Evolutionary conservation across 2,329 filamentous ascomycete genomes (phyloP).

Genomic region (Aspergillus niger): DNA sequence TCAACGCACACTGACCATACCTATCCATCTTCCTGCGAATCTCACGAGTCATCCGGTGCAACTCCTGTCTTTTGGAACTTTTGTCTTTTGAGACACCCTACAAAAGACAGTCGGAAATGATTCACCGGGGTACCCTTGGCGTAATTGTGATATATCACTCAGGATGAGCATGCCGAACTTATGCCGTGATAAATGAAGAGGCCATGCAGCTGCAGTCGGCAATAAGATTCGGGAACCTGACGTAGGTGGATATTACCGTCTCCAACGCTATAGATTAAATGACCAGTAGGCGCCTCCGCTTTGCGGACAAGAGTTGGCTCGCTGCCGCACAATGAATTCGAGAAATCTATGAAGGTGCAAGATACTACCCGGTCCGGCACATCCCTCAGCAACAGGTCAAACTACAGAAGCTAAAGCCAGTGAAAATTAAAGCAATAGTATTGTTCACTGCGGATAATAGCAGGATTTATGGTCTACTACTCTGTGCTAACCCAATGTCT

Average conservation of each 20-base stretch:
- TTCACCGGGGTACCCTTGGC: not conserved
- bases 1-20: constrained; percentile 6
- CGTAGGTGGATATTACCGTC: constrained; percentile 4
- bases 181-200: not conserved
- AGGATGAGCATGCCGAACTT: not conserved
- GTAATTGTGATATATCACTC: not conserved
- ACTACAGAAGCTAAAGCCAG: not conserved
- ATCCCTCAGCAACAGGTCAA: not conserved
- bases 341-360: not conserved
- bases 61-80: not conserved
- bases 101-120: not conserved
- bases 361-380: not conserved
- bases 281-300: not conserved
- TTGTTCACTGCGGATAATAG: not conserved
- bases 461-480: too few relatives aligned
- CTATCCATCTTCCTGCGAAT: not conserved
- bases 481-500: not conserved
- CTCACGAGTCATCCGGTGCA: not conserved
- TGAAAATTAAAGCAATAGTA: not conserved
- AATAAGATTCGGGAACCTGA: constrained; percentile 4
- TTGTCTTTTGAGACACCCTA: not conserved
- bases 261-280: constrained; percentile 4
- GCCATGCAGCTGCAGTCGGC: not conserved
- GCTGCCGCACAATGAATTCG: not conserved
- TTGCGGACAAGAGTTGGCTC: constrained; percentile 3